These are phyloP conservation scores for Dunaliella primolecta DNA, from an alignment of 139 green algal species.

Conservation along the genomic window DNA sequence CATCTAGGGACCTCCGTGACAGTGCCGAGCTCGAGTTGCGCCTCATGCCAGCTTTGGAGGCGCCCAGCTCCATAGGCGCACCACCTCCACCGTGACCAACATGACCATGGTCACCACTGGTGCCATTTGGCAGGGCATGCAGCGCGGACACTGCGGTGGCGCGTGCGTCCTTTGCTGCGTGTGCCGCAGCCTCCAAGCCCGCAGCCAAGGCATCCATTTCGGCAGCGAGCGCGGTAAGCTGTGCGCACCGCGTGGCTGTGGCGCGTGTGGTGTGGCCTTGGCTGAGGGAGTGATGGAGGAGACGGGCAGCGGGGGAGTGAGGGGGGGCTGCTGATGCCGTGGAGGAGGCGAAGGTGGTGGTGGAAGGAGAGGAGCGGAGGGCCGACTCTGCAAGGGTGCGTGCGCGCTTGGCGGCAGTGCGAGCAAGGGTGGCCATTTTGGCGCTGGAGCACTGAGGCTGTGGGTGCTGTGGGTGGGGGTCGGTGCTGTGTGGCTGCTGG, in stretches of 20 bases:
- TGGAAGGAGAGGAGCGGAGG: not conserved
- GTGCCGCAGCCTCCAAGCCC: not conserved
- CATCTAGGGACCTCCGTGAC: not conserved
- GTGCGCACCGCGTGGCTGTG: not conserved
- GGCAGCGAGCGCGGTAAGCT: not conserved
- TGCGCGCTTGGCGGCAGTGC: not conserved
- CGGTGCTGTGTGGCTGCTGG: not conserved
- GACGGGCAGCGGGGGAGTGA: too few species aligned
- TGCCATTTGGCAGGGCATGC: too few species aligned
- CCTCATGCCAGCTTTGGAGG: too few species aligned
- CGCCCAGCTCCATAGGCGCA: too few species aligned
- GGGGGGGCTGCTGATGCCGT: not conserved
- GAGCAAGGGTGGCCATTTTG: not conserved
- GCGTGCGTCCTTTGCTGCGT: too few species aligned
- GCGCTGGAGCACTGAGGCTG: not conserved
- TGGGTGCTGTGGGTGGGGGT: not conserved
- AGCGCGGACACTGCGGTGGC: too few species aligned
- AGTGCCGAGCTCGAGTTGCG: too few species aligned
- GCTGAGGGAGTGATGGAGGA: too few species aligned
- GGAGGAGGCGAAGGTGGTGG: not conserved
- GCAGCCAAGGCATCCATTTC: not conserved
- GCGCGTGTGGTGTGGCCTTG: too few species aligned
- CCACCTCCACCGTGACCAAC: too few species aligned
- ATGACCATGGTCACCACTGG: too few species aligned
- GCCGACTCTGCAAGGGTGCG: not conserved